Percentiles rank a stretch among this genome's conserved stretches.
These are phyloP conservation scores for Hypoxylon sp. DNA, from an alignment of 2,329 filamentous ascomycete species.

Conservation along the genomic window DNA sequence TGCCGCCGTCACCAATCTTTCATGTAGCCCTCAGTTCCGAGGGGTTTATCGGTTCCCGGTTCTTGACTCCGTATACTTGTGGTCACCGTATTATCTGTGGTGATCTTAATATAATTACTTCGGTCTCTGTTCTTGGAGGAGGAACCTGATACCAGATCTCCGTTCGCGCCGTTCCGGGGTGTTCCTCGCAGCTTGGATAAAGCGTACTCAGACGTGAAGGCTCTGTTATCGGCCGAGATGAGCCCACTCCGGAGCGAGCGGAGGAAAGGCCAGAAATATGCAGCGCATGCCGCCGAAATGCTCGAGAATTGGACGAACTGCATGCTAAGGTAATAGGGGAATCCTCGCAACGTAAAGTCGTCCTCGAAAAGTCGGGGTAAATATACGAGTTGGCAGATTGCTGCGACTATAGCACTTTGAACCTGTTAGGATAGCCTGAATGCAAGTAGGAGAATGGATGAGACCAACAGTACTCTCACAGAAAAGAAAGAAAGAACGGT, in stretches of 20 bases:
- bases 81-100: slow-evolving; percentile 38
- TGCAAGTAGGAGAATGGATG: not conserved
- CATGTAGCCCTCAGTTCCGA: slow-evolving; percentile 35
- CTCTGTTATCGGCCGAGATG: slow-evolving; percentile 38
- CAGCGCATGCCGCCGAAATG: slow-evolving; percentile 35
- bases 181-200: slow-evolving; percentile 31
- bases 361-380: slow-evolving; percentile 36
- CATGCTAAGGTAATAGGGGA: slow-evolving; percentile 40
- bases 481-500: slow-evolving; percentile 38
- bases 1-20: slow-evolving; percentile 33
- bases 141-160: slow-evolving; percentile 25
- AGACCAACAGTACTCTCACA: slow-evolving; percentile 37
- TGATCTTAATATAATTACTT: slow-evolving; percentile 41
- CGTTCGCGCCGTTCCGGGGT: slow-evolving; percentile 23
- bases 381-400: slow-evolving; percentile 39
- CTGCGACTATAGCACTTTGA: slow-evolving; percentile 36
- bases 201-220: slow-evolving; percentile 34
- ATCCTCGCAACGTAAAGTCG: slow-evolving; percentile 35
- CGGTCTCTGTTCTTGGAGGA: slow-evolving; percentile 36
- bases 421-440: slow-evolving; percentile 13
- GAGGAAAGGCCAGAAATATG: slow-evolving; percentile 44
- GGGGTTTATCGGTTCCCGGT: slow-evolving; percentile 1
- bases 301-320: slow-evolving; percentile 40
- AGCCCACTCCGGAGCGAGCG: slow-evolving; percentile 41
- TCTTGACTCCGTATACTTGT: slow-evolving; percentile 18